Conservation (phyloP, 192 early-diverging fungal species). For the Dimargaris xerosporica region DNA sequence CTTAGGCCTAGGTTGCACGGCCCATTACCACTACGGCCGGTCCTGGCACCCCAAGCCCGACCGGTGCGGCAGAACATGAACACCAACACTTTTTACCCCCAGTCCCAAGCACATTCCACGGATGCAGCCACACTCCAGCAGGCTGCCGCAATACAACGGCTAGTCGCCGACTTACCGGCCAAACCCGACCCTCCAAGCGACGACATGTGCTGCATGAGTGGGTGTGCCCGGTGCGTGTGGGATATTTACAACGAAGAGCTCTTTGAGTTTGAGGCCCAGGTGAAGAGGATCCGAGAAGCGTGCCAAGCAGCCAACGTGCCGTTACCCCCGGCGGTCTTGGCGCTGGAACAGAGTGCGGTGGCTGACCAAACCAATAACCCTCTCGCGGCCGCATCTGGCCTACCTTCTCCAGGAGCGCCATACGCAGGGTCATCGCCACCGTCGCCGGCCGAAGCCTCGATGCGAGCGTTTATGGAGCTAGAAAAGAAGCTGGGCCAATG, state of each 20-base stretch:
- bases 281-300: neutral
- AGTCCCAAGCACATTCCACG: too few species aligned
- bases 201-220: conserved; percentile 17
- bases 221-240: conserved; percentile 18
- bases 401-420: too few species aligned
- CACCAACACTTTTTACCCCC: too few species aligned
- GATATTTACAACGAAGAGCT: conserved; percentile 19
- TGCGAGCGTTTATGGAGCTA: neutral
- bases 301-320: neutral
- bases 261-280: conserved; percentile 9
- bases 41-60: too few species aligned
- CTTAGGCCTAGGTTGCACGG: too few species aligned
- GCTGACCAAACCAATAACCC: neutral
- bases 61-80: too few species aligned
- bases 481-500: neutral
- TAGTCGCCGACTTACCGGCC: conserved; percentile 5
- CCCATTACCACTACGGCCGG: too few species aligned
- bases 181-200: conserved; percentile 1
- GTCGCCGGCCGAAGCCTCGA: neutral
- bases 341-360: neutral
- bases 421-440: neutral
- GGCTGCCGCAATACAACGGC: too few species aligned
- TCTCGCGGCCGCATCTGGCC: neutral
- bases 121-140: too few species aligned
- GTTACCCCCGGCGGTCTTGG: neutral